Conservation (phyloP, 306 rosid species). For the Quercus glauca region DNA sequence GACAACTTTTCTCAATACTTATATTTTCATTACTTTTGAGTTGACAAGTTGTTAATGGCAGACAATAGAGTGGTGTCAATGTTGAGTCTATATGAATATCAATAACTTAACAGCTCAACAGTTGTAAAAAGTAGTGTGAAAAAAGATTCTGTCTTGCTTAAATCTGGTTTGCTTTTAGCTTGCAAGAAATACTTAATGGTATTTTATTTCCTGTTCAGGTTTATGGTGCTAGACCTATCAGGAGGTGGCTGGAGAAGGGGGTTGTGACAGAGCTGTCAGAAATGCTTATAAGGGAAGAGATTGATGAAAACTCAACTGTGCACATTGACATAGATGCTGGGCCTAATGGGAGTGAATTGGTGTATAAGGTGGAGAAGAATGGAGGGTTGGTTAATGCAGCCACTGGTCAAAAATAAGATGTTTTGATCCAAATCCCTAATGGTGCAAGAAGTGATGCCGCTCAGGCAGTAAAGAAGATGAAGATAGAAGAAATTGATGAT, state of each 20-base stretch:
- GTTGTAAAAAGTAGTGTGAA: too few relatives aligned
- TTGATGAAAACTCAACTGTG: slow-evolving; percentile 89
- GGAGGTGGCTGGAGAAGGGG: slow-evolving; percentile 92
- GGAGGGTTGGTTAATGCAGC: slow-evolving; percentile 74
- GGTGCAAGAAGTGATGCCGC: slow-evolving; percentile 46
- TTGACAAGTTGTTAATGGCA: too few relatives aligned
- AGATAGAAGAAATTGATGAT: slow-evolving; percentile 50
- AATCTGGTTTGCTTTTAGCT: background rate
- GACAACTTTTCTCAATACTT: too few relatives aligned
- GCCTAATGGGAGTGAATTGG: background rate
- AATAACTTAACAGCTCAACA: too few relatives aligned
- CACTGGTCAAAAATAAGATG: slow-evolving; percentile 66
- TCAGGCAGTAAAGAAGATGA: slow-evolving; percentile 80
- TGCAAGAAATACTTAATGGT: background rate
- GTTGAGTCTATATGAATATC: too few relatives aligned
- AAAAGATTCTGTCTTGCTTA: background rate
- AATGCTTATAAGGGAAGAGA: slow-evolving; percentile 78
- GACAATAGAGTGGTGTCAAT: too few relatives aligned
- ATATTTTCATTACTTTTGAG: too few relatives aligned
- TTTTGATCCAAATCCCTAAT: slow-evolving; percentile 68
- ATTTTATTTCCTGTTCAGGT: slow-evolving; percentile 37
- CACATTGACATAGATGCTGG: slow-evolving; percentile 79
- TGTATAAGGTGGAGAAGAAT: slow-evolving; percentile 63
- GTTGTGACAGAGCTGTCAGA: slow-evolving; percentile 86
- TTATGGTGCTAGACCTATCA: slow-evolving; percentile 84